Percentiles rank a stretch among this genome's conserved stretches.
phyloP scores from a whole-genome alignment of 768 basidiomycete species.

The Polyporus arcularius region DNA sequence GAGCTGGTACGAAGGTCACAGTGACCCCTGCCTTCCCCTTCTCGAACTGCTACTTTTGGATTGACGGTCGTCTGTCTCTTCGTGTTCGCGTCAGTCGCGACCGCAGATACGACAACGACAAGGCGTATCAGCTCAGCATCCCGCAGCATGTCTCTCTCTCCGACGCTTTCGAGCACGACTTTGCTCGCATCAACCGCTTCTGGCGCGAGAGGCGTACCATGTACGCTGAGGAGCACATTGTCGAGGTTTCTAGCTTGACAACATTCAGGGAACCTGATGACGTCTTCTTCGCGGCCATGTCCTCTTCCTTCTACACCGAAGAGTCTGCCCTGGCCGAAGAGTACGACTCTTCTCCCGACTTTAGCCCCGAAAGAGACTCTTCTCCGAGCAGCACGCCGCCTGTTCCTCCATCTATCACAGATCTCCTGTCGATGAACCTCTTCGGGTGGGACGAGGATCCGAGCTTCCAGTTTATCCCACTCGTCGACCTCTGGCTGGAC shows the following conservation, averaged over 20 bases:
- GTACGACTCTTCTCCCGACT: background rate
- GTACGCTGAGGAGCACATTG: background rate
- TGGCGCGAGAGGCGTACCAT: background rate
- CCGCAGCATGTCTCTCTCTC: background rate
- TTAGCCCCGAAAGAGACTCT: background rate
- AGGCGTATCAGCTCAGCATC: background rate
- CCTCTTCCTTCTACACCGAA: too few species aligned
- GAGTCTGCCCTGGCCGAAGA: background rate
- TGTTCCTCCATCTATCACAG: background rate
- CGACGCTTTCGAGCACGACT: background rate
- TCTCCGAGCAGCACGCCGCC: background rate
- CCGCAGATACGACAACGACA: background rate
- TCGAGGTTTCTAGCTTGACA: too few species aligned
- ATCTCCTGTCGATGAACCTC: background rate
- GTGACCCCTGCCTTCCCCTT: background rate
- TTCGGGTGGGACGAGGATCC: background rate
- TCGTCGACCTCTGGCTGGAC: background rate
- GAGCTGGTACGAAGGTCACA: background rate
- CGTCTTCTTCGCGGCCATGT: background rate
- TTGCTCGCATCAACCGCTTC: background rate
- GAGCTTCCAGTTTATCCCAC: background rate
- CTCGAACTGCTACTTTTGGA: conserved; percentile 6
- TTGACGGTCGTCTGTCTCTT: background rate
- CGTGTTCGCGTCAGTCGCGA: background rate
- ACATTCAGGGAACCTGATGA: background rate